A percentile compares a stretch with the other conserved stretches of the same genome.
phyloP scores from a whole-genome alignment of 1,284 basidiomycete genomes.

The Salmacisia buchloeana region DNA sequence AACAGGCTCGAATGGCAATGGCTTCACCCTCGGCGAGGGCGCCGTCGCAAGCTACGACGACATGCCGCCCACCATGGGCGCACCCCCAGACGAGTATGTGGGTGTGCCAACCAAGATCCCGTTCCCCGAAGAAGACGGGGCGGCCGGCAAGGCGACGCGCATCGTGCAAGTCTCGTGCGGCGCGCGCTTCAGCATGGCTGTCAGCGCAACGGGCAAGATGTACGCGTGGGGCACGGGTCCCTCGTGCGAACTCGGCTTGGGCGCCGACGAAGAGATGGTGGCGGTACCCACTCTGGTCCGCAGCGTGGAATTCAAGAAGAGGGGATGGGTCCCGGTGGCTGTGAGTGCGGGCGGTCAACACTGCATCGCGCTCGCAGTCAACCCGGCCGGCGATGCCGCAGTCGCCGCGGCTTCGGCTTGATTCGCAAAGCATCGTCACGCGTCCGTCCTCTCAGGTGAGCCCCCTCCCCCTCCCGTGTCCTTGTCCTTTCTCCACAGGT shows the following conservation, averaged over 20 bases:
- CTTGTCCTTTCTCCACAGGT: too few relatives aligned
- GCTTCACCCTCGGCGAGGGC: neutral
- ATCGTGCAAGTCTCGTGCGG: slow-evolving; percentile 72
- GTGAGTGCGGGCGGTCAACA: slow-evolving; percentile 56
- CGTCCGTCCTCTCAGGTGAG: too few relatives aligned
- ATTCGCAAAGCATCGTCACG: too few relatives aligned
- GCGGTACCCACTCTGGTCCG: slow-evolving; percentile 65
- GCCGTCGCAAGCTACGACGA: slow-evolving; percentile 14
- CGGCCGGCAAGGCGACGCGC: slow-evolving; percentile 58
- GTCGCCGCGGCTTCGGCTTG: neutral
- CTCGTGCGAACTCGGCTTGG: slow-evolving; percentile 55
- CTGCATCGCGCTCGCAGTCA: slow-evolving; percentile 51
- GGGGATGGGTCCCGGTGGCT: slow-evolving; percentile 51
- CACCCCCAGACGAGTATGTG: slow-evolving; percentile 26
- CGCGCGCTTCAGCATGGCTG: slow-evolving; percentile 73
- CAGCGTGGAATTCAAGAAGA: slow-evolving; percentile 52
- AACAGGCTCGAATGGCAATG: slow-evolving; percentile 25
- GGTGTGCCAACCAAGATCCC: slow-evolving; percentile 38
- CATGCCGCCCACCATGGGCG: slow-evolving; percentile 16
- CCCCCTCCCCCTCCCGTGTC: neutral
- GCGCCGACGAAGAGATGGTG: slow-evolving; percentile 52
- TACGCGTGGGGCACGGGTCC: slow-evolving; percentile 82
- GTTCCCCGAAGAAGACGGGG: slow-evolving; percentile 51
- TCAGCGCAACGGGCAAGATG: slow-evolving; percentile 69
- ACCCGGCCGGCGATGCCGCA: slow-evolving; percentile 15